Conservation (phyloP, 345 rosid species). For the Melastoma malabathricum region DNA sequence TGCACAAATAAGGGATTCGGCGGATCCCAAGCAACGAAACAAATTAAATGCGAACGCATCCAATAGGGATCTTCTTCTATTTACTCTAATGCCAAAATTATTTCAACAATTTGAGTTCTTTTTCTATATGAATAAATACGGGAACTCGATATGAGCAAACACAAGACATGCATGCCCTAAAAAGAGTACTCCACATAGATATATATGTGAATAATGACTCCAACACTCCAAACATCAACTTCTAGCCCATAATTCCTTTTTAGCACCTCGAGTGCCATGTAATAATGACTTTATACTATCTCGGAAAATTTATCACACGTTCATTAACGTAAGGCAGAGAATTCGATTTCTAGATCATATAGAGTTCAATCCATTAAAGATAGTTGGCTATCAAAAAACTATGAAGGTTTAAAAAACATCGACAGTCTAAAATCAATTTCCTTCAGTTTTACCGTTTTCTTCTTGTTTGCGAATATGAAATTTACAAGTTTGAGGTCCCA, state of each 20-base stretch:
- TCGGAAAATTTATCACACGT: constrained; percentile 74
- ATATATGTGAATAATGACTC: constrained; percentile 77
- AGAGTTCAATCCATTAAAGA: no score
- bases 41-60: no score
- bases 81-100: no score
- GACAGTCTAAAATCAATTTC: constrained; percentile 94
- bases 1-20: no score
- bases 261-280: constrained; percentile 97
- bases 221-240: constrained; percentile 96
- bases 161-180: constrained; percentile 67
- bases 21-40: no score
- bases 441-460: constrained; percentile 68
- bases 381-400: constrained; percentile 1
- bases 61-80: no score
- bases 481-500: constrained; percentile 91
- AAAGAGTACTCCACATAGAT: constrained; percentile 93
- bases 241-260: constrained; percentile 80
- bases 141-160: no score
- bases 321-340: no score
- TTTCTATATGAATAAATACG: no score
- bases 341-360: no score
- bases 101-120: no score
- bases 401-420: constrained; percentile 91
- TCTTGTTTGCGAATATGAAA: constrained; percentile 79
- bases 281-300: constrained; percentile 94